These are phyloP conservation scores for Clarireedia paspali DNA, from an alignment of 2,329 filamentous ascomycete genomes.

Conservation along the genomic window DNA sequence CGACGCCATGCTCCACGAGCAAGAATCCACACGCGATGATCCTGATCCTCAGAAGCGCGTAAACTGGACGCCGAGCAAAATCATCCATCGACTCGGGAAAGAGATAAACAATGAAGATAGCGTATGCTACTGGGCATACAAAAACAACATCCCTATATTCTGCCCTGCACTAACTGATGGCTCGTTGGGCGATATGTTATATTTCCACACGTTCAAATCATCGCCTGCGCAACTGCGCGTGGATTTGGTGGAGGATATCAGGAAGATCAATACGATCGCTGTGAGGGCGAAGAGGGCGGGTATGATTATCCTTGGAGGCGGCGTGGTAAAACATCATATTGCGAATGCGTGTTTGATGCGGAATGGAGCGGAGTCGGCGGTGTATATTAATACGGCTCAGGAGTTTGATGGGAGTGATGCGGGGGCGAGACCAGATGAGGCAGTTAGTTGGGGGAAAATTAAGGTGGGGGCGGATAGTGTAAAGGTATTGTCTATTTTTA, in stretches of 20 bases:
- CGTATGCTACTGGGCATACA: conserved; percentile 92
- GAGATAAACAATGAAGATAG: conserved; percentile 91
- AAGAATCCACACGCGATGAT: conserved; percentile 71
- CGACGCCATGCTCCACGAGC: conserved; percentile 89
- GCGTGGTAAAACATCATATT: conserved; percentile 97
- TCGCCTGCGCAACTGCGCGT: conserved; percentile 75
- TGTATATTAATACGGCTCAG: conserved; percentile 95
- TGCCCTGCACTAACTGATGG: conserved; percentile 94
- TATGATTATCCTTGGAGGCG: conserved; percentile 93
- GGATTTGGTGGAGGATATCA: conserved; percentile 91
- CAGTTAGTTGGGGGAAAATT: conserved; percentile 98
- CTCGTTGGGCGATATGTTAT: conserved; percentile 94
- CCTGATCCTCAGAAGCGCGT: conserved; percentile 39
- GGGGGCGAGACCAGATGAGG: conserved; percentile 89
- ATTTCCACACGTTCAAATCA: conserved; percentile 93
- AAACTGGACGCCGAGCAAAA: conserved; percentile 87
- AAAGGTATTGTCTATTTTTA: conserved; percentile 53
- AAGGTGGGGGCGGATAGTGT: conserved; percentile 81
- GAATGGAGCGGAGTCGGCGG: conserved; percentile 92
- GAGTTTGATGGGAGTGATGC: conserved; percentile 98
- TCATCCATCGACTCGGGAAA: conserved; percentile 82
- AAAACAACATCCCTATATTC: conserved; percentile 95
- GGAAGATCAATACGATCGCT: conserved; percentile 84
- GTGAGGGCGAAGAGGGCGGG: conserved; percentile 81
- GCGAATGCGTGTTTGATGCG: conserved; percentile 97